phyloP scores from a whole-genome alignment of 1,284 basidiomycete genomes.

The Pseudozyma sp. region DNA sequence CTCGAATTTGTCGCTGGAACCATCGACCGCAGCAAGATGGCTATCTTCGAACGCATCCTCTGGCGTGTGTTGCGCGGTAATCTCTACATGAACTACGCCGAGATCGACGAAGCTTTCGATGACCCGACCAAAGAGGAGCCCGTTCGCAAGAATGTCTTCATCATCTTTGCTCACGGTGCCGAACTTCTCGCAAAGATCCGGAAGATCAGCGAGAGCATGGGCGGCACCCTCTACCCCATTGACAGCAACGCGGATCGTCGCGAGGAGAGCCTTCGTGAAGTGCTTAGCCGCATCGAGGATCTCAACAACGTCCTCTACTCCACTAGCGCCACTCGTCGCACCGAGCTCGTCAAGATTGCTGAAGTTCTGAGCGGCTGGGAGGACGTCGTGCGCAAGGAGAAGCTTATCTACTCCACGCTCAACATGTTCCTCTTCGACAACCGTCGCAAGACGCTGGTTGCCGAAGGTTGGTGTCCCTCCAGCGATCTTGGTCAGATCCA shows the following conservation, averaged over 20 bases:
- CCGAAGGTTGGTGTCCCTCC: slow-evolving; percentile 97
- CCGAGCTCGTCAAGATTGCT: slow-evolving; percentile 86
- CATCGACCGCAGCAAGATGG: slow-evolving; percentile 89
- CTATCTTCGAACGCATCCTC: slow-evolving; percentile 95
- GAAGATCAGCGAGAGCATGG: slow-evolving; percentile 98
- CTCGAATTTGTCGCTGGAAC: slow-evolving; percentile 92
- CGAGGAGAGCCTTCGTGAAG: slow-evolving; percentile 87
- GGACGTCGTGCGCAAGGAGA: slow-evolving; percentile 94
- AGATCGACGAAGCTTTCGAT: slow-evolving; percentile 92
- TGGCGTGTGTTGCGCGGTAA: slow-evolving; percentile 99
- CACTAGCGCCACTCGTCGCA: slow-evolving; percentile 76
- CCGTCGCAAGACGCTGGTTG: slow-evolving; percentile 91
- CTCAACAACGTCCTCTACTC: slow-evolving; percentile 83
- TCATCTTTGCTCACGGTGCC: slow-evolving; percentile 98
- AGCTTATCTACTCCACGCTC: slow-evolving; percentile 77
- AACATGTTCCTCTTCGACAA: slow-evolving; percentile 87
- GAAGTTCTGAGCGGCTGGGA: slow-evolving; percentile 90
- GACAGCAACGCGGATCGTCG: slow-evolving; percentile 94
- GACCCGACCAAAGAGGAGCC: slow-evolving; percentile 77
- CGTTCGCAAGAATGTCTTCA: slow-evolving; percentile 90
- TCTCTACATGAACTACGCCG: slow-evolving; percentile 97
- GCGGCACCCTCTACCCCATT: slow-evolving; percentile 94
- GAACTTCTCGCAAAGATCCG: slow-evolving; percentile 95
- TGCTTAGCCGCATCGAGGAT: slow-evolving; percentile 90
- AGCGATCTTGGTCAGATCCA: slow-evolving; percentile 89